Evolutionary conservation across 345 rosid genomes (phyloP).

Genomic region (Reutealis trisperma): DNA sequence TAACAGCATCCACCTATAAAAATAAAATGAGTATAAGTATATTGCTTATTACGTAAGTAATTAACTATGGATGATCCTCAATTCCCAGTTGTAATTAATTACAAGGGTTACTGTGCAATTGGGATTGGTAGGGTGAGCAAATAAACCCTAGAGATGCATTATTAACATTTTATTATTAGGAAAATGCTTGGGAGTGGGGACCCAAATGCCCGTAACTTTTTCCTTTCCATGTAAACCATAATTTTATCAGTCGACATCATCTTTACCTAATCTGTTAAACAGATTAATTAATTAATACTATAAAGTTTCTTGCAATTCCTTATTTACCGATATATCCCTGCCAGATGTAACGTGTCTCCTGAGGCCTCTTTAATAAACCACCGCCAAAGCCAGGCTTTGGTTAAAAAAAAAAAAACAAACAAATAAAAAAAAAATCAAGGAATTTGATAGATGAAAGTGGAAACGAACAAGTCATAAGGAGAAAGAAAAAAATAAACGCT

Average conservation of each 20-base stretch:
- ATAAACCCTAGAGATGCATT: slow-evolving; percentile 10
- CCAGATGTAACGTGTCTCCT: neutral
- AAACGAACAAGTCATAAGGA: too few relatives aligned
- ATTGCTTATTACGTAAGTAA: too few relatives aligned
- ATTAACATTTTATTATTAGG: neutral
- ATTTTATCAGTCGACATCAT: neutral
- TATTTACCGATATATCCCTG: neutral
- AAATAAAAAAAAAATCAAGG: too few relatives aligned
- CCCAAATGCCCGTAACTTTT: slow-evolving; percentile 8
- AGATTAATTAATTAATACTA: neutral
- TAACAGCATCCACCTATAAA: too few relatives aligned
- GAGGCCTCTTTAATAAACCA: neutral
- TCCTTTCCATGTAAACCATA: neutral
- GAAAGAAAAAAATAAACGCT: too few relatives aligned
- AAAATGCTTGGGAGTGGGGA: neutral
- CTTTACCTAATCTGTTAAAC: neutral
- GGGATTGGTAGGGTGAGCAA: neutral
- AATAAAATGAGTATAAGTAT: too few relatives aligned
- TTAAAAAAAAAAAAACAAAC: too few relatives aligned
- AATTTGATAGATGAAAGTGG: neutral
- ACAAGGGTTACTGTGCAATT: neutral
- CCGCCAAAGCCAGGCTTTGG: neutral
- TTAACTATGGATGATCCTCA: too few relatives aligned
- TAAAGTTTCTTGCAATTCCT: too few relatives aligned
- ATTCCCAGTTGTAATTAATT: too few relatives aligned